These are phyloP conservation scores for Yarrowia divulgata DNA, from an alignment of 805 yeast species.

Conservation along the genomic window DNA sequence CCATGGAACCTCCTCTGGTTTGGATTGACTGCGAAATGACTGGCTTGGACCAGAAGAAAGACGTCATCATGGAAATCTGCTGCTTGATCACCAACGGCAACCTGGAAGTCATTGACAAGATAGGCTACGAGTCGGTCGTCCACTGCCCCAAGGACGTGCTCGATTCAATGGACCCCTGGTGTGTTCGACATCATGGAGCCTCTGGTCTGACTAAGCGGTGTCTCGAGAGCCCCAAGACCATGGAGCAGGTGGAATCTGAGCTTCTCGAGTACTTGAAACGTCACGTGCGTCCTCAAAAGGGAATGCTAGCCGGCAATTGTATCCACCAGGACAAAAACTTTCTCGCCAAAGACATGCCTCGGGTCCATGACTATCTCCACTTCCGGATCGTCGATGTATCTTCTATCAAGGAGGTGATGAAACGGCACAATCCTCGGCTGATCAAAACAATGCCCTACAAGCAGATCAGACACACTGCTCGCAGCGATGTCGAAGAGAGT, in stretches of 20 bases:
- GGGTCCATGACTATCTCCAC: neutral
- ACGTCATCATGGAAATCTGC: slow-evolving; percentile 4
- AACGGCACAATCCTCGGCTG: neutral
- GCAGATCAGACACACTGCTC: slow-evolving; percentile 8
- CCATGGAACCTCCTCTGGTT: slow-evolving; percentile 13
- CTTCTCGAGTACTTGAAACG: slow-evolving; percentile 2
- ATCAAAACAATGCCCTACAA: slow-evolving; percentile 13
- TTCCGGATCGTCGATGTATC: slow-evolving; percentile 1
- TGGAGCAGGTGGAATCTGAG: neutral
- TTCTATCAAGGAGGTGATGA: slow-evolving; percentile 18
- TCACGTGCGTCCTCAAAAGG: neutral
- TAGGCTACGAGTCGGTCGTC: neutral
- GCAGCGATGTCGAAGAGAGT: slow-evolving; percentile 16
- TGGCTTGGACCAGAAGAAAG: slow-evolving; percentile 14
- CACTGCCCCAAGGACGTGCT: slow-evolving; percentile 5
- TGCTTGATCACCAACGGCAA: neutral
- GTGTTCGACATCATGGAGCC: slow-evolving; percentile 3
- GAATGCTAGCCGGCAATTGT: neutral
- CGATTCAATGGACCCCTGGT: slow-evolving; percentile 5
- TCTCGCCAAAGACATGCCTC: slow-evolving; percentile 18
- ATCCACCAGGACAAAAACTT: slow-evolving; percentile 9
- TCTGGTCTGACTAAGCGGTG: slow-evolving; percentile 1
- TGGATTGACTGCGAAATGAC: slow-evolving; percentile 21
- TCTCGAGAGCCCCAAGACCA: slow-evolving; percentile 1
- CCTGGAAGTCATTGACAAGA: neutral